These are phyloP conservation scores for Leucosporidium yakuticum DNA, from an alignment of 768 basidiomycete species.

Conservation along the genomic window DNA sequence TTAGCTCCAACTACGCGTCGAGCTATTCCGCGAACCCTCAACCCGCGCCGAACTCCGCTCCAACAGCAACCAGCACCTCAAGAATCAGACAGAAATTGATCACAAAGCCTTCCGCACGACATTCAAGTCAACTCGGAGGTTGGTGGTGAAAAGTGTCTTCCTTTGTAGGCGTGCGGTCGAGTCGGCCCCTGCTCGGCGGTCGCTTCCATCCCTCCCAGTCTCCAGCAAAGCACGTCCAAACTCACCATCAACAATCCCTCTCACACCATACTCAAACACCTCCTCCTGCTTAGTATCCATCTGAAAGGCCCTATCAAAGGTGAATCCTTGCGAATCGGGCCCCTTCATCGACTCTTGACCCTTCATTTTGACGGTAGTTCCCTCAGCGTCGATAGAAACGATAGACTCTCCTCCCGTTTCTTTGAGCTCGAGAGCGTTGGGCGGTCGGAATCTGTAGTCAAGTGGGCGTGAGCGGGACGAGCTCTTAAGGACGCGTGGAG, in stretches of 20 bases:
- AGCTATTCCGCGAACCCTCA: neutral
- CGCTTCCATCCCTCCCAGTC: neutral
- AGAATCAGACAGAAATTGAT: neutral
- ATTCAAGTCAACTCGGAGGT: constrained; percentile 11
- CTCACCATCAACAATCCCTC: constrained; percentile 87
- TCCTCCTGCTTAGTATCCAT: constrained; percentile 84
- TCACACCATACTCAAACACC: constrained; percentile 97
- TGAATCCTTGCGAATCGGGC: constrained; percentile 94
- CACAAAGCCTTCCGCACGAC: neutral
- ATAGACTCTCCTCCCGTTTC: constrained; percentile 78
- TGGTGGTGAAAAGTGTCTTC: neutral
- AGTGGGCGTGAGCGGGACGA: constrained; percentile 1
- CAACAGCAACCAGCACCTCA: neutral
- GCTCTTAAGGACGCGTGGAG: neutral
- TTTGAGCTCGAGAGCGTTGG: constrained; percentile 81
- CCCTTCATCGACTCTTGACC: constrained; percentile 60
- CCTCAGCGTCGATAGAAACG: constrained; percentile 77
- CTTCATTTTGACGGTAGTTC: constrained; percentile 75
- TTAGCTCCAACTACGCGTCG: neutral
- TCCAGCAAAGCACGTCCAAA: neutral
- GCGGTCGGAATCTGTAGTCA: constrained; percentile 74
- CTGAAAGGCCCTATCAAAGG: constrained; percentile 93
- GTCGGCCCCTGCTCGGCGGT: neutral
- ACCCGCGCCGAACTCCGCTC: neutral
- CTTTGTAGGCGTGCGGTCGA: neutral